These are phyloP conservation scores for Sedum album DNA, from an alignment of 164 flowering plant species.

Conservation along the genomic window DNA sequence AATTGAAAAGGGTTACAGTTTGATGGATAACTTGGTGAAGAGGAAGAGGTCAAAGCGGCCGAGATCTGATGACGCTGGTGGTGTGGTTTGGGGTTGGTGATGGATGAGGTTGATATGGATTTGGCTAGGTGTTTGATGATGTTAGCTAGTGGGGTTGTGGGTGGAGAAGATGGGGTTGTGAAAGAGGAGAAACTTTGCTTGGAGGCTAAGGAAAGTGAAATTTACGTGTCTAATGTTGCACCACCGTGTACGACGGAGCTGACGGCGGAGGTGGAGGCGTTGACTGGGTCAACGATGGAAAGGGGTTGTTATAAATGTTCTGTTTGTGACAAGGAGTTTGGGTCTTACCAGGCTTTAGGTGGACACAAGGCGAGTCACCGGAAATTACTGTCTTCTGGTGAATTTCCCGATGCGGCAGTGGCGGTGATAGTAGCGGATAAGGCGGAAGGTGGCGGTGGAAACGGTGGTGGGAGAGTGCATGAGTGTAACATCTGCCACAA, in stretches of 20 bases:
- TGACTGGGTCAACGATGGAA: not conserved
- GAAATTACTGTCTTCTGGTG: conserved; percentile 19
- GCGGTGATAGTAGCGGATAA: conserved; percentile 13
- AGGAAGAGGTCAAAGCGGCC: conserved; percentile 29
- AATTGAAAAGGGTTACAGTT: conserved; percentile 1
- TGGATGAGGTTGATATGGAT: conserved; percentile 3
- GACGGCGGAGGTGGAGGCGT: not conserved
- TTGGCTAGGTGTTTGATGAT: conserved; percentile 49
- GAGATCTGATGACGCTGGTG: conserved; percentile 23
- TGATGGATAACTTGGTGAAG: conserved; percentile 11
- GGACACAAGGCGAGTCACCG: conserved; percentile 73
- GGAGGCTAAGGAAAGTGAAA: not conserved
- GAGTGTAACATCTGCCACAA: conserved; percentile 59
- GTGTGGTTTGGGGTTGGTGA: conserved; percentile 13
- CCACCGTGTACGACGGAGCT: conserved; percentile 7
- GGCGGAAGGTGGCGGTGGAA: conserved; percentile 15
- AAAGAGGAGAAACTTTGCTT: not conserved
- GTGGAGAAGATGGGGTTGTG: not conserved
- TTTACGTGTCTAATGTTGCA: conserved; percentile 5
- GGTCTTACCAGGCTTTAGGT: conserved; percentile 58
- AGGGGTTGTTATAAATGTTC: conserved; percentile 37
- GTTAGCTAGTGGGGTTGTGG: conserved; percentile 36
- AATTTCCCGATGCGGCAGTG: conserved; percentile 18
- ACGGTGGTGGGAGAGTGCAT: conserved; percentile 22
- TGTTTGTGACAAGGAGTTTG: conserved; percentile 47